phyloP scores from a whole-genome alignment of 371 early-diverging fungal genomes.

The Mortierella sp. region DNA sequence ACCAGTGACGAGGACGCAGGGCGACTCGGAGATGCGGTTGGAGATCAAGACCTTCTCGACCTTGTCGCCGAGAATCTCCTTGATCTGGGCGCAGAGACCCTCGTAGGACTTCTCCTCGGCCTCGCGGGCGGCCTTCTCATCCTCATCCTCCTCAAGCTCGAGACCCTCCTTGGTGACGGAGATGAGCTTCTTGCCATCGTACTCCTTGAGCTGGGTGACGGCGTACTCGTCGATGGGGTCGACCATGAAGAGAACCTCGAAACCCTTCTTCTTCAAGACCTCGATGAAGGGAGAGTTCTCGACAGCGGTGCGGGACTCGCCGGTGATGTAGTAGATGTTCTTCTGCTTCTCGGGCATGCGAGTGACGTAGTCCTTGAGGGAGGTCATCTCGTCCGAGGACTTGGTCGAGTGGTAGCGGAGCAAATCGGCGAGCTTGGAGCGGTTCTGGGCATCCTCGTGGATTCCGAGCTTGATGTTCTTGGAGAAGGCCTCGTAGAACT shows the following conservation, averaged over 20 bases:
- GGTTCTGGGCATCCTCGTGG: conserved; percentile 91
- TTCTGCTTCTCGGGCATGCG: conserved; percentile 85
- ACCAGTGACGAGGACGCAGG: conserved; percentile 98
- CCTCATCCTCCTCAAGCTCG: conserved; percentile 98
- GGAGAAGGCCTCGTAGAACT: conserved; percentile 95
- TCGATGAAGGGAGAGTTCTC: conserved; percentile 99
- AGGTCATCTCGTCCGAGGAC: conserved; percentile 90
- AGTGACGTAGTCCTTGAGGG: conserved; percentile 95
- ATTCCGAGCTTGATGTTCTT: conserved; percentile 95
- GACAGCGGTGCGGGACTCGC: conserved; percentile 94
- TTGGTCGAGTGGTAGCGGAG: conserved; percentile 95
- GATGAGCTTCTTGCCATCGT: conserved; percentile 98
- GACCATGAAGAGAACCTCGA: conserved; percentile 95
- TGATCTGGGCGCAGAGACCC: conserved; percentile 85
- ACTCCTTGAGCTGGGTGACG: conserved; percentile 98
- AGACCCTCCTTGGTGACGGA: conserved; percentile 99
- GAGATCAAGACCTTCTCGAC: conserved; percentile 99
- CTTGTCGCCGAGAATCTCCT: conserved; percentile 95
- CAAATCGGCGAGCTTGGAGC: conserved; percentile 89
- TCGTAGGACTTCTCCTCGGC: conserved; percentile 88
- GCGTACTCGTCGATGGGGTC: conserved; percentile 98
- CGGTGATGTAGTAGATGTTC: conserved; percentile 98
- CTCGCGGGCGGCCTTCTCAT: conserved; percentile 93
- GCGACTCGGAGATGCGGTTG: conserved; percentile 94
- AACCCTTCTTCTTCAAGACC: conserved; percentile 98